Base-by-base conservation (phyloP, 2,329 filamentous ascomycete species). In the Penicillium freii region DNA sequence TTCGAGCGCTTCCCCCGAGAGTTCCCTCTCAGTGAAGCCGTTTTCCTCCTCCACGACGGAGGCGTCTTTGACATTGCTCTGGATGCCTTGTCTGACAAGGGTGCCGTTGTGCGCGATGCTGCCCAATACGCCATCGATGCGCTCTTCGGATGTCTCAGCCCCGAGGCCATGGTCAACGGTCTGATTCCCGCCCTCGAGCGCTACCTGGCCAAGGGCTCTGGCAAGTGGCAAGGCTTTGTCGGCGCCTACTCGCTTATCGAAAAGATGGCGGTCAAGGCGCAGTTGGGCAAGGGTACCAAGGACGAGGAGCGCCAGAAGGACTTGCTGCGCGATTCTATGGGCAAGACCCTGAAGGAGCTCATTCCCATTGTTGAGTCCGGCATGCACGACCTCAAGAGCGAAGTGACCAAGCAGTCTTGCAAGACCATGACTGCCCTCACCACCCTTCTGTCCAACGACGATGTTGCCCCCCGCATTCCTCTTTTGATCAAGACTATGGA, bases 221-320 rank as follows among this genome's bases (percentile, higher is more conserved):
- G 91, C 64, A 99, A 99, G 78, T 99, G 94, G 94, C 94, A 99
- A 78, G 94, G 94, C 59, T 91, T 90, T 17, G 90, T 97, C 52
- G 92, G 89, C 59, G 94, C 91, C 45, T 88, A 89, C 71, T 87
- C 89, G 74, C 76, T 97, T 62, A 79, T 99, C 57, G 92, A 94
- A 73, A 91, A 87, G 76, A 96, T 97, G 88, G 94, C 94, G 47
- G 90, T 96, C 73, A 96, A 95, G 81, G 90, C 93, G 40, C 89
- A 95, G 82, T 87, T 95, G 74, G 87, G 88, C 54, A 85, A 90
- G 61, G 92, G 90, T 58, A 90, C 86, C 70, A 88, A 89, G 75
- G 92, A 97, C 71, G 87, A 94, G 72, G 91, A 95, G 62, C 81
- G 84, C 57, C 87, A 91, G 69, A 96, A 97, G 81, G 93, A 97